Percentiles rank a stretch among this genome's conserved stretches.
Conservation (phyloP, 352 stramenopile genomes). For the Nothophytophthora sp. region DNA sequence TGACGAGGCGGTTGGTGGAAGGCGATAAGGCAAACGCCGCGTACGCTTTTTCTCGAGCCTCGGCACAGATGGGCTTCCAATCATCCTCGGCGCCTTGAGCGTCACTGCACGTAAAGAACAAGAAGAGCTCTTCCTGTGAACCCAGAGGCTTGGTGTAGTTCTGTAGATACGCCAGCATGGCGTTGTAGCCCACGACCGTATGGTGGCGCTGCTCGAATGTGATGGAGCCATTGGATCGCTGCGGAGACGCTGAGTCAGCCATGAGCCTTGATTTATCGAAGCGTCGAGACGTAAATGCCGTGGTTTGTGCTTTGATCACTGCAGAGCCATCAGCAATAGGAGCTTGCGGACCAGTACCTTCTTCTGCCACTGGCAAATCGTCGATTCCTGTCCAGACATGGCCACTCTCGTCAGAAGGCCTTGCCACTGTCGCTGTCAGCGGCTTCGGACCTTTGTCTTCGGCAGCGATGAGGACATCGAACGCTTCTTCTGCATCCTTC, state of each 20-base stretch:
- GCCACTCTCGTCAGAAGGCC: background rate
- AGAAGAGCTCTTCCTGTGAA: conserved; percentile 48
- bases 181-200: conserved; percentile 46
- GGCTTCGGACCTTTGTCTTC: conserved; percentile 7
- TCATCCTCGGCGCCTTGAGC: conserved; percentile 39
- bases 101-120: conserved; percentile 73
- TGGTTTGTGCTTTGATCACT: background rate
- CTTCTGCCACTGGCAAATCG: conserved; percentile 16
- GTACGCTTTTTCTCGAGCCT: conserved; percentile 51
- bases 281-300: conserved; percentile 11
- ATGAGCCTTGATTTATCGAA: conserved; percentile 31
- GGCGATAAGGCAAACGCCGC: conserved; percentile 58
- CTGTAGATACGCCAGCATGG: conserved; percentile 47
- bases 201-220: conserved; percentile 48
- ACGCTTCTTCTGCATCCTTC: background rate
- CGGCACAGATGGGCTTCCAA: conserved; percentile 49
- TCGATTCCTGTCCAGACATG: conserved; percentile 23
- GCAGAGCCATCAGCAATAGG: background rate
- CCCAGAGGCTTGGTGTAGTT: conserved; percentile 28
- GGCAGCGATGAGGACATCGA: background rate
- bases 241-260: conserved; percentile 7
- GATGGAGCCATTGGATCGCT: conserved; percentile 9
- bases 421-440: conserved; percentile 2
- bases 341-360: background rate
- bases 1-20: conserved; percentile 52